Conservation (phyloP, 129 eudicot species). For the Flaveria brownii region DNA sequence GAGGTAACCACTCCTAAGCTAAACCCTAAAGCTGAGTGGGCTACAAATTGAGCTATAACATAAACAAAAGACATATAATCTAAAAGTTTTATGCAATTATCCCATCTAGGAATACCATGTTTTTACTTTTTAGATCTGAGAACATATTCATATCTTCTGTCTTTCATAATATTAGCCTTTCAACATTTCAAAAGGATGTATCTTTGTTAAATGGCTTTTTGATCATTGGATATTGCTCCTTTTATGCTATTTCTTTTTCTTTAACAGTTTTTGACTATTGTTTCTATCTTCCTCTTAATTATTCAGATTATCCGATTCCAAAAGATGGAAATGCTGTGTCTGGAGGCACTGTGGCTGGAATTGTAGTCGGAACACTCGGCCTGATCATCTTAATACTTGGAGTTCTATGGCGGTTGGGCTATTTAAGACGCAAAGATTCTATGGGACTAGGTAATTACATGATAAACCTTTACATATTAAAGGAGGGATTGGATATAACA, state of each 20-base stretch:
- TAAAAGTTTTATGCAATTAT: too few relatives aligned
- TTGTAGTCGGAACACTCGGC: slow-evolving; percentile 49
- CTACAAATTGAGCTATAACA: too few relatives aligned
- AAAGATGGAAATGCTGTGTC: slow-evolving; percentile 45
- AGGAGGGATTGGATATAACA: neutral
- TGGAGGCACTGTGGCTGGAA: slow-evolving; percentile 45
- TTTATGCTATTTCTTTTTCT: neutral
- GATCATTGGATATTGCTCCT: neutral
- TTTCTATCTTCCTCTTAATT: neutral
- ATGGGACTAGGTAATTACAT: slow-evolving; percentile 39
- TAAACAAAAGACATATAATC: too few relatives aligned
- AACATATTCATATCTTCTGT: too few relatives aligned
- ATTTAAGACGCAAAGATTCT: slow-evolving; percentile 28
- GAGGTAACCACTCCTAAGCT: too few relatives aligned
- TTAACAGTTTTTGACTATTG: neutral
- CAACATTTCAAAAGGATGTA: neutral
- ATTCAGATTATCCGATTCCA: slow-evolving; percentile 41
- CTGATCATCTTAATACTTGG: slow-evolving; percentile 36
- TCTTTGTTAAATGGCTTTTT: neutral
- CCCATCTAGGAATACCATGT: too few relatives aligned
- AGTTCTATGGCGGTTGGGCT: slow-evolving; percentile 60
- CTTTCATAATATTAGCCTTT: neutral
- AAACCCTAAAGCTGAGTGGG: too few relatives aligned
- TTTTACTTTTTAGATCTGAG: too few relatives aligned
- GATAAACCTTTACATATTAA: neutral